A percentile compares a stretch with the other conserved stretches of the same genome.
These are phyloP conservation scores for Penicillium coffeae DNA, from an alignment of 495 filamentous ascomycete species.

Conservation along the genomic window DNA sequence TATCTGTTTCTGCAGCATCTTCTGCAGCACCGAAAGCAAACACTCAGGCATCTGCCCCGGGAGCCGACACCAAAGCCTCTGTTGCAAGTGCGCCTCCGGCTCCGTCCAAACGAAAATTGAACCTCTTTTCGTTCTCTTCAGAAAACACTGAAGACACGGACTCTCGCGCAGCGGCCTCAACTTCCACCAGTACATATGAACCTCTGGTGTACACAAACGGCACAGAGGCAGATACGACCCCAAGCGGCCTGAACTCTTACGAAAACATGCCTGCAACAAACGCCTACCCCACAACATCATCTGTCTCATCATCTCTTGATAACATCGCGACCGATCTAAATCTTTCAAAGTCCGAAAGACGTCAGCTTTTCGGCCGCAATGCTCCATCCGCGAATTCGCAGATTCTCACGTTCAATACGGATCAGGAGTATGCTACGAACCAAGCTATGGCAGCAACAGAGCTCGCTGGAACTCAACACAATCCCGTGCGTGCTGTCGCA, in stretches of 20 bases:
- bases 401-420: slow-evolving; percentile 79
- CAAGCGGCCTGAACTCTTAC: background rate
- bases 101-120: slow-evolving; percentile 50
- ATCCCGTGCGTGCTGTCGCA: slow-evolving; percentile 78
- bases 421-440: slow-evolving; percentile 79
- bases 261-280: background rate
- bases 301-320: slow-evolving; percentile 40
- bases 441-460: slow-evolving; percentile 48
- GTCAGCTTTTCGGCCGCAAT: slow-evolving; percentile 77
- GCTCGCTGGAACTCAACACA: slow-evolving; percentile 67
- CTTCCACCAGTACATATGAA: slow-evolving; percentile 35
- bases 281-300: slow-evolving; percentile 13
- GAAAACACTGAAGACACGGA: slow-evolving; percentile 19
- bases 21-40: slow-evolving; percentile 10
- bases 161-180: slow-evolving; percentile 3
- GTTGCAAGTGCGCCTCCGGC: slow-evolving; percentile 17
- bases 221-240: slow-evolving; percentile 17
- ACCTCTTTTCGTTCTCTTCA: slow-evolving; percentile 56
- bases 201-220: slow-evolving; percentile 46
- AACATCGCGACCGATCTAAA: slow-evolving; percentile 69
- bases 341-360: slow-evolving; percentile 65
- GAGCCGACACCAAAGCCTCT: background rate
- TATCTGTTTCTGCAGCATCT: slow-evolving; percentile 12
- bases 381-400: slow-evolving; percentile 33
- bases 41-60: background rate